Percentiles rank a stretch among this genome's conserved stretches.
Evolutionary conservation across 306 rosid species (phyloP).

Genomic region (Vachellia pachyceras): DNA sequence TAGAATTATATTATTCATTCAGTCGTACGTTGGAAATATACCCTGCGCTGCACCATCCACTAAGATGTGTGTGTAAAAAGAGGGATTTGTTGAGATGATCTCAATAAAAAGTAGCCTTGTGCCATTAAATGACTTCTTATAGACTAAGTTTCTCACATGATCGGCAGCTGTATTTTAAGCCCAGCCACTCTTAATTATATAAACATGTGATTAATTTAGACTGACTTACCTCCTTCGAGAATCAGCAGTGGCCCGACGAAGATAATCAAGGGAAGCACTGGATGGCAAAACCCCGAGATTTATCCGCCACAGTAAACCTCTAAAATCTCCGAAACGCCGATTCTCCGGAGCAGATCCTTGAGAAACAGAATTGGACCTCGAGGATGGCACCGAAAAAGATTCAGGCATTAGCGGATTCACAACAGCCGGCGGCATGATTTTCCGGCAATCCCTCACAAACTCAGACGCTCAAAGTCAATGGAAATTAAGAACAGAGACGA

Average conservation of each 20-base stretch:
- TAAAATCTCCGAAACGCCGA: constrained; percentile 62
- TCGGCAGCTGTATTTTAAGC: not conserved
- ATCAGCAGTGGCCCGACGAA: constrained; percentile 90
- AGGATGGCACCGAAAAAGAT: constrained; percentile 33
- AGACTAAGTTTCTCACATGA: not conserved
- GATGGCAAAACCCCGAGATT: constrained; percentile 91
- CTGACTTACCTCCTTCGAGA: constrained; percentile 76
- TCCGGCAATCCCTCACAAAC: too few relatives aligned
- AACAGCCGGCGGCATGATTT: constrained; percentile 60
- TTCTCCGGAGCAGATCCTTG: constrained; percentile 55
- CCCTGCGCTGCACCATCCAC: not conserved
- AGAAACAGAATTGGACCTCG: constrained; percentile 43
- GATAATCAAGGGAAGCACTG: constrained; percentile 72
- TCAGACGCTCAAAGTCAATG: constrained; percentile 37
- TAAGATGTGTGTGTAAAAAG: not conserved
- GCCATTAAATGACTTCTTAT: not conserved
- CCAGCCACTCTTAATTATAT: not conserved
- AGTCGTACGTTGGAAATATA: too few relatives aligned
- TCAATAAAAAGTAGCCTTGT: not conserved
- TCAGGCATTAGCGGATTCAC: constrained; percentile 61
- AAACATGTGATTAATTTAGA: not conserved
- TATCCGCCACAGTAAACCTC: constrained; percentile 92
- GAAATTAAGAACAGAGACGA: constrained; percentile 10
- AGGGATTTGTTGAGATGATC: not conserved
- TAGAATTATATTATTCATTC: not conserved